Base-by-base conservation (phyloP, 495 filamentous ascomycete species). In the Rhypophila decipiens region DNA sequence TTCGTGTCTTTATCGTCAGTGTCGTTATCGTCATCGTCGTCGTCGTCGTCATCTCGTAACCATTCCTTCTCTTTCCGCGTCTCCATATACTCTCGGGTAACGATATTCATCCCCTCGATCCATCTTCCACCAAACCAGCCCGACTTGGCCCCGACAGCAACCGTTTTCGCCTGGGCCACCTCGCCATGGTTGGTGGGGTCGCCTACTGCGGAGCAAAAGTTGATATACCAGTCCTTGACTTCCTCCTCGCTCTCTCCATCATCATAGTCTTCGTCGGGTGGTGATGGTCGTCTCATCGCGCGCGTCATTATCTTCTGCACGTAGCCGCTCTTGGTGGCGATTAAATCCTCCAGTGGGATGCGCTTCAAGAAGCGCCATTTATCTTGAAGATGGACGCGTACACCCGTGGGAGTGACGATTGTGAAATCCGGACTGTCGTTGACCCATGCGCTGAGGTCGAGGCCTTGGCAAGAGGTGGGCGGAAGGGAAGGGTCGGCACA, bases 361-460 rank as follows among this genome's bases (percentile, higher is more conserved):
- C 57, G 44, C 42, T 59, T 44, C 1, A 53, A 36, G 48, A 59
- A 64, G 27, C 57, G 46, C 61, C 61, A 64, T 35, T 64, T 58
- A 42, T 64, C 61, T 54, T 64, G 61, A 19, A 64, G 41, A 12
- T 44, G 54, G 11, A 57, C 49, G 15, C 41, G 46, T 12, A 56
- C 43, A 3, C 44, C 38, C 1, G 44, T 46, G 3, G 61, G 56
- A 13, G 61, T 64, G 2, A 42, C 35, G 39, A 64, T 50, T 12
- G 56, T 58, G 47, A 64, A 64, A 53, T 89, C 71, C 3, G 83
- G 76, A 23, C 84, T 86, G 61, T 96, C 94, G 63, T 95, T 82
- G 2, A 79, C 78, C 90, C 90, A 96, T 38, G 65, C 71, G 45
- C 77, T 77, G 19, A 80, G 87, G 63, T 95, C 79, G 36, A 96